phyloP scores from a whole-genome alignment of 2,329 filamentous ascomycete species.

The Cladorrhinum sp. region DNA sequence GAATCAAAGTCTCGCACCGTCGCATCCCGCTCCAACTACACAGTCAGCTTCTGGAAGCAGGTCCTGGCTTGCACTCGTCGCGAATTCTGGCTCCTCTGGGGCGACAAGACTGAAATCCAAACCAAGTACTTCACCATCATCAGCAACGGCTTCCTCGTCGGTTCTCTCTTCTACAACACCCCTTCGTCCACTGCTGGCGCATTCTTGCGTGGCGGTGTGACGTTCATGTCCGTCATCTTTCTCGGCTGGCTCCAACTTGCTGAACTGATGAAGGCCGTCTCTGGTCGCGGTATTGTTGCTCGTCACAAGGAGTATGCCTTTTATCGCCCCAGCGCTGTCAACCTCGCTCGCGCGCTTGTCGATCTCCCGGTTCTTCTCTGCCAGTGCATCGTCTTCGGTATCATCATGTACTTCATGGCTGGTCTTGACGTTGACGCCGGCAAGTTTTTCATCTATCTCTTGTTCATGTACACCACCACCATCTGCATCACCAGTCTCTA shows the following conservation, averaged over 20 bases:
- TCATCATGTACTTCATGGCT: constrained; percentile 76
- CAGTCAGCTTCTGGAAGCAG: constrained; percentile 70
- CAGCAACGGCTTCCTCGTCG: constrained; percentile 69
- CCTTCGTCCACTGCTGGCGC: constrained; percentile 58
- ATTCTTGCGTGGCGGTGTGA: constrained; percentile 51
- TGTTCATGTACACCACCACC: constrained; percentile 59
- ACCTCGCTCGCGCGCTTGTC: constrained; percentile 53
- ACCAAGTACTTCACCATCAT: constrained; percentile 80
- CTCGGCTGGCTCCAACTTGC: constrained; percentile 66
- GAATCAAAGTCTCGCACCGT: constrained; percentile 48
- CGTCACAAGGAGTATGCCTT: constrained; percentile 49
- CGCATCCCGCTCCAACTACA: constrained; percentile 53
- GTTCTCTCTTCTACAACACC: constrained; percentile 73
- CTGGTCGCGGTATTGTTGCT: constrained; percentile 60
- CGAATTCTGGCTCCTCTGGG: constrained; percentile 69
- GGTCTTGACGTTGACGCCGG: constrained; percentile 64
- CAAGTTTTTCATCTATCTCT: constrained; percentile 63
- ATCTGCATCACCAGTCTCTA: constrained; percentile 59
- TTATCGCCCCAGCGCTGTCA: constrained; percentile 54
- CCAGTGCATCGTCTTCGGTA: constrained; percentile 65
- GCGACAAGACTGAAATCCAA: constrained; percentile 70
- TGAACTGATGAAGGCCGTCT: constrained; percentile 75
- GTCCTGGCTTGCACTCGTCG: constrained; percentile 63
- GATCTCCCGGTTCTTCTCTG: constrained; percentile 62
- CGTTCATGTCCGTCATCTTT: constrained; percentile 55